Percentiles rank a stretch among this genome's conserved stretches.
phyloP scores from a whole-genome alignment of 75 land plant species.

The Ceratopteris richardii region DNA sequence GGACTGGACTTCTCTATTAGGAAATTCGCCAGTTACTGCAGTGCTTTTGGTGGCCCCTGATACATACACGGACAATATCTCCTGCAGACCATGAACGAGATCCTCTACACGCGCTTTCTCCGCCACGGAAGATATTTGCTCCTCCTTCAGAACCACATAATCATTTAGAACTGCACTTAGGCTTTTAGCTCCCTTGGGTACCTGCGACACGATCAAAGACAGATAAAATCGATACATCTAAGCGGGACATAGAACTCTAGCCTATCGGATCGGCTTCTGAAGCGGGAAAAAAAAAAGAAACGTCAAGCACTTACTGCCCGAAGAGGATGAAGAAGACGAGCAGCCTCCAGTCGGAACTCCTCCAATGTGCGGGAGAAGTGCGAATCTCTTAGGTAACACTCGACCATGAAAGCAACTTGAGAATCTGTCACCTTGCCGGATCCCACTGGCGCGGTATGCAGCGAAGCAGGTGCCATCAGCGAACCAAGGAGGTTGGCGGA shows the following conservation, averaged over 20 bases:
- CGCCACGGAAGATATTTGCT: not conserved
- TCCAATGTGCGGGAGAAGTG: constrained; percentile 6
- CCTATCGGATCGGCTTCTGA: no score
- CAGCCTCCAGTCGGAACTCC: constrained; percentile 10
- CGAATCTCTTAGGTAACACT: constrained; percentile 11
- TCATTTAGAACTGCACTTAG: constrained; percentile 10
- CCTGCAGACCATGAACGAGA: constrained; percentile 5
- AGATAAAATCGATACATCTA: not conserved
- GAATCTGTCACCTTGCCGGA: constrained; percentile 10
- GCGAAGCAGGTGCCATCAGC: no score
- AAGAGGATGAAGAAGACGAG: constrained; percentile 5
- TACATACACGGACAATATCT: constrained; percentile 3
- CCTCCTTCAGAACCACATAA: constrained; percentile 11
- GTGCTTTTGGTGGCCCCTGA: no score
- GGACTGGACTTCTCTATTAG: no score
- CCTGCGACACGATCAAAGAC: no score
- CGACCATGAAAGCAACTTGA: constrained; percentile 14
- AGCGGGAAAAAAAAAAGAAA: no score
- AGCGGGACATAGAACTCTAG: not conserved
- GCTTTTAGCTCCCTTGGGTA: constrained; percentile 4
- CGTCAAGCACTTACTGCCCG: not conserved
- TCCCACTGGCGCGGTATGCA: not conserved
- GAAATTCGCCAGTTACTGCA: no score
- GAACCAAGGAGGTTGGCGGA: no score
- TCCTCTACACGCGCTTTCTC: constrained; percentile 5